Evolutionary conservation across 2,329 filamentous ascomycete species (phyloP).

Genomic region (Pseudocercospora vitis): DNA sequence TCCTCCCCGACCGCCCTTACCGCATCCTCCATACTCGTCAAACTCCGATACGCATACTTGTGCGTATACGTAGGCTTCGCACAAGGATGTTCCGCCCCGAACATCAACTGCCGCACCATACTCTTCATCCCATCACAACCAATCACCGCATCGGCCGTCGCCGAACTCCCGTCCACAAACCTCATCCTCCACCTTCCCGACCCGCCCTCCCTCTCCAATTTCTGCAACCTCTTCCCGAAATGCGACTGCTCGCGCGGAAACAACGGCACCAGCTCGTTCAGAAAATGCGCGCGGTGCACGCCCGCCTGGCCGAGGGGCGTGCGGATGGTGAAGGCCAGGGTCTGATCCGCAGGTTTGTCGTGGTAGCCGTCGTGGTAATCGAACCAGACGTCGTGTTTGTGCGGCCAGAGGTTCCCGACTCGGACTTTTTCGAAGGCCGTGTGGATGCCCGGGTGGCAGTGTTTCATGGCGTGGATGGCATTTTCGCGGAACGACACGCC

Average conservation of each 20-base stretch:
- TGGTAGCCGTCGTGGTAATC: constrained; percentile 43
- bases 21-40: constrained; percentile 56
- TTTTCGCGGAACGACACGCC: constrained; percentile 60
- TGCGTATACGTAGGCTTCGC: constrained; percentile 54
- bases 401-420: constrained; percentile 42
- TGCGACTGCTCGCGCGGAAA: constrained; percentile 40
- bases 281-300: constrained; percentile 44
- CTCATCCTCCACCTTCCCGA: constrained; percentile 34
- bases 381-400: constrained; percentile 45
- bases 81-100: constrained; percentile 42
- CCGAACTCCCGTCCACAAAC: constrained; percentile 44
- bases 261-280: constrained; percentile 44
- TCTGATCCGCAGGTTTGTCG: constrained; percentile 25
- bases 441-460: constrained; percentile 50
- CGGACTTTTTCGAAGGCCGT: constrained; percentile 47
- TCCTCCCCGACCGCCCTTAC: constrained; percentile 32
- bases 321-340: constrained; percentile 31
- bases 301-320: constrained; percentile 32
- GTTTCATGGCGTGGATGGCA: constrained; percentile 53
- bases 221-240: constrained; percentile 37
- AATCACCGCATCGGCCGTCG: constrained; percentile 42
- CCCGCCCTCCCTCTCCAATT: constrained; percentile 33
- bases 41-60: constrained; percentile 62
- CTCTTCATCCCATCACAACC: constrained; percentile 54
- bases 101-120: constrained; percentile 49